Conservation (phyloP, 257 asterid genomes). For the Penstemon newberryi region DNA sequence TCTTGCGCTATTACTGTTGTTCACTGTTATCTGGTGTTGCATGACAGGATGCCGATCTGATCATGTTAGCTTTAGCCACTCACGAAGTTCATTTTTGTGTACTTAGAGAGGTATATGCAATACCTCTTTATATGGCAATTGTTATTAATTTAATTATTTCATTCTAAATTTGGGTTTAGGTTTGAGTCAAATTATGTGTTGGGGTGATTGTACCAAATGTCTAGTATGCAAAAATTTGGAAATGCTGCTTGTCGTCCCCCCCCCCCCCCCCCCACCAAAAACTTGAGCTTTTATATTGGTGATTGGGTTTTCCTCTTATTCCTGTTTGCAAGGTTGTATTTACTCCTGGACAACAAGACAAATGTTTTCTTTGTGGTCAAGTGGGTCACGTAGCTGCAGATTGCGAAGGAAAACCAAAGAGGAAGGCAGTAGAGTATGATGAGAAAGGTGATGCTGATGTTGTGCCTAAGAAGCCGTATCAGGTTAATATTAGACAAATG, state of each 20-base stretch:
- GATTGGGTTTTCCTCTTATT: constrained; percentile 23
- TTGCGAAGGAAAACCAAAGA: constrained; percentile 90
- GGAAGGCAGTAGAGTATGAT: constrained; percentile 94
- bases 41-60: constrained; percentile 67
- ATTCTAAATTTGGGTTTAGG: constrained; percentile 1
- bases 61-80: constrained; percentile 92
- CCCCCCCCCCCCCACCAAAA: no score
- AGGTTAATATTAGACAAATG: constrained; percentile 44
- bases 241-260: constrained; percentile 10
- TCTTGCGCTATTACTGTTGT: neutral
- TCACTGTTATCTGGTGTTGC: neutral
- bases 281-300: constrained; percentile 25
- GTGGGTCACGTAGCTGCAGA: constrained; percentile 90
- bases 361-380: constrained; percentile 96
- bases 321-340: constrained; percentile 69
- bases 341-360: constrained; percentile 94
- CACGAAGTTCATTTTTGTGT: constrained; percentile 93
- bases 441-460: constrained; percentile 79
- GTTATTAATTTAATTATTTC: constrained; percentile 13
- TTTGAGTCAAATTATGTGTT: constrained; percentile 14
- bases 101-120: constrained; percentile 77
- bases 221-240: neutral
- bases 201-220: constrained; percentile 5
- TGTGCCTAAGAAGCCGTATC: constrained; percentile 87
- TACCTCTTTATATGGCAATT: constrained; percentile 2